Evolutionary conservation across 1,284 basidiomycete species (phyloP).

Genomic region (Pisolithus thermaeus): DNA sequence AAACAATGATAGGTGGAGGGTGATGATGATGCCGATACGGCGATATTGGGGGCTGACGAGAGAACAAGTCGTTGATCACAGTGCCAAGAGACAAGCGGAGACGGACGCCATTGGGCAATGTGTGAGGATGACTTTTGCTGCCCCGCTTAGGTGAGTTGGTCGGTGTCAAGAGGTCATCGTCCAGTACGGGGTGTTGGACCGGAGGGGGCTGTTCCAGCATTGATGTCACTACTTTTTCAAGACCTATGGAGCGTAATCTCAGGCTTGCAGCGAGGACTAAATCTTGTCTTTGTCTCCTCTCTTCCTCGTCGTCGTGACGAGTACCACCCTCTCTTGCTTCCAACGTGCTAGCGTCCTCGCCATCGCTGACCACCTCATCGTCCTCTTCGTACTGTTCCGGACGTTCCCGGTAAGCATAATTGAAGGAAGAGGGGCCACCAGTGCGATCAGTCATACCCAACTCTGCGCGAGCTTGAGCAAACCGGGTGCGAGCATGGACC

Average conservation of each 20-base stretch:
- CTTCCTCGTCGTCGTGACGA: constrained; percentile 55
- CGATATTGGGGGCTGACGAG: constrained; percentile 55
- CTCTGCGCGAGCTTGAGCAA: constrained; percentile 74
- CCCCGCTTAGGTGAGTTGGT: constrained; percentile 44
- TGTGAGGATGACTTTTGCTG: constrained; percentile 44
- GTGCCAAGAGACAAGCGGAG: constrained; percentile 65
- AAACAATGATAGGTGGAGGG: constrained; percentile 26
- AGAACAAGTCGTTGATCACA: constrained; percentile 73
- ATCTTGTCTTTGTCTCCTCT: constrained; percentile 50
- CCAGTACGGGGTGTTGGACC: constrained; percentile 40
- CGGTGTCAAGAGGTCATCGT: constrained; percentile 42
- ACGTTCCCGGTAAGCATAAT: constrained; percentile 54
- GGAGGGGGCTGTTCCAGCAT: constrained; percentile 75
- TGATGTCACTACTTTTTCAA: constrained; percentile 72
- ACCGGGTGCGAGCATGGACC: constrained; percentile 75
- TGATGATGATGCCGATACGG: constrained; percentile 43
- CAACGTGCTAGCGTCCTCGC: constrained; percentile 50
- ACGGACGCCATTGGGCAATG: constrained; percentile 73
- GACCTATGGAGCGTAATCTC: constrained; percentile 64
- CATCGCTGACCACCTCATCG: constrained; percentile 57
- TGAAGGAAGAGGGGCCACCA: constrained; percentile 51
- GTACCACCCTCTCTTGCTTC: constrained; percentile 48
- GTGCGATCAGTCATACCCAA: constrained; percentile 75
- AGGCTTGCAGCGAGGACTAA: constrained; percentile 54
- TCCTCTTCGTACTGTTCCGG: constrained; percentile 73